Evolutionary conservation across 495 filamentous ascomycete species (phyloP), one percentile per base, ranked within the genome.

Genomic region (Penicillium egyptiacum): DNA sequence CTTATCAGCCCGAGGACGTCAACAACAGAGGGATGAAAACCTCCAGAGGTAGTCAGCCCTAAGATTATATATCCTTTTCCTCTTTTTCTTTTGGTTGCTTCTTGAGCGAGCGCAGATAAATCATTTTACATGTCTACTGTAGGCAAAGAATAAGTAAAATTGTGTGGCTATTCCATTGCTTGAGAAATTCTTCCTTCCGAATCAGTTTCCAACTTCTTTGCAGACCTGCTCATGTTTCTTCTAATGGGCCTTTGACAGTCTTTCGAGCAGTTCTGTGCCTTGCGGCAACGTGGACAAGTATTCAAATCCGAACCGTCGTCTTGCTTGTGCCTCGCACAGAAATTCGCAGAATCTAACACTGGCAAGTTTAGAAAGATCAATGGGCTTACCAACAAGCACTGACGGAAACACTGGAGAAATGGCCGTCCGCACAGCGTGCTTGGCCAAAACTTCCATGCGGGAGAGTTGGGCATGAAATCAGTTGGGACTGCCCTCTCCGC

Each of bases 351-450:
- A n/a, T n/a, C n/a, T n/a, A n/a, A n/a, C n/a, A n/a, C n/a, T n/a
- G n/a, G n/a, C n/a, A n/a, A n/a, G n/a, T n/a, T n/a, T n/a, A 45
- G 19, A 45, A 12, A 23, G 4, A 45, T 45, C 42, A 11, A 45
- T 20, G 19, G 42, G 42, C 22, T 20, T 23, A 3, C 72, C 68
- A 17, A 67, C 52, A 50, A 70, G 72, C 17, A 68, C 62, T 10
- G 68, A 60, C 6, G 61, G 58, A 45, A 75, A 76, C 37, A 47
- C 55, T 3, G 66, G 65, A 12, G 71, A 70, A 40, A 78, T 71
- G 5, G 71, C 72, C 3, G 59, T 61, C 5, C 63, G 65, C 10
- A 73, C 61, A 1, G 61, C 62, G 41, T 75, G 57, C 35, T 63
- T 61, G 0, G 56, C 58, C 8, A 69, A 20, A 16, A 33, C 47